These are phyloP conservation scores for Dysphania ambrosioides DNA, from an alignment of 148 eudicot species.

Conservation along the genomic window DNA sequence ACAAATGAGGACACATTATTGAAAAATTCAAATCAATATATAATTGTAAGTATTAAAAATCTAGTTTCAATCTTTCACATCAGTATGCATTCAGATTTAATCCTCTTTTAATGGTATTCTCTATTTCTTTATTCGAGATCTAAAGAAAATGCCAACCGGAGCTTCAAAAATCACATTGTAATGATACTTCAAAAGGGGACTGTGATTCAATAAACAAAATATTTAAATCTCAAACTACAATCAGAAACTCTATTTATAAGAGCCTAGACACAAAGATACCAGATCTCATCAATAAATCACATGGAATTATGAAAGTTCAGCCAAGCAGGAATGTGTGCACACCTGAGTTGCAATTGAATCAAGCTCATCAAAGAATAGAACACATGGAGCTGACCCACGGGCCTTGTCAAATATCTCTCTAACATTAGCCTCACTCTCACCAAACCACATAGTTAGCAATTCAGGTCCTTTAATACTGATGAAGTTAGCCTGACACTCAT, in stretches of 20 bases:
- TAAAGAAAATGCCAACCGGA: no score
- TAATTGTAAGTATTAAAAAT: no score
- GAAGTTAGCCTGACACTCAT: conserved; percentile 89
- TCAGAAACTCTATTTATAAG: neutral
- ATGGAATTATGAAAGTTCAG: neutral
- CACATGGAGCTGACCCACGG: conserved; percentile 82
- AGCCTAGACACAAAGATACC: neutral
- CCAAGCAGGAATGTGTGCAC: neutral
- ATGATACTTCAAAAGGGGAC: no score
- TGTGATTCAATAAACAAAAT: neutral
- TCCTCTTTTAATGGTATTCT: neutral
- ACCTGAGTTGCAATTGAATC: conserved; percentile 96
- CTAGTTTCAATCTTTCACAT: no score
- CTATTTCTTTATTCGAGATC: no score
- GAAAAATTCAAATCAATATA: no score
- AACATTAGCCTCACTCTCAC: conserved; percentile 92
- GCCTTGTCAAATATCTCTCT: conserved; percentile 89
- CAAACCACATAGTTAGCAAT: conserved; percentile 92
- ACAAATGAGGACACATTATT: no score
- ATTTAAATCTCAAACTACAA: neutral
- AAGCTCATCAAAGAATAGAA: conserved; percentile 80
- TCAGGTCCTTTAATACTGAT: conserved; percentile 87
- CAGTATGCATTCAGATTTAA: no score
- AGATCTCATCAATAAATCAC: neutral
- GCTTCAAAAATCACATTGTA: neutral